Base-by-base conservation (phyloP, 768 basidiomycete genomes). In the Hemileccinum impolitum region DNA sequence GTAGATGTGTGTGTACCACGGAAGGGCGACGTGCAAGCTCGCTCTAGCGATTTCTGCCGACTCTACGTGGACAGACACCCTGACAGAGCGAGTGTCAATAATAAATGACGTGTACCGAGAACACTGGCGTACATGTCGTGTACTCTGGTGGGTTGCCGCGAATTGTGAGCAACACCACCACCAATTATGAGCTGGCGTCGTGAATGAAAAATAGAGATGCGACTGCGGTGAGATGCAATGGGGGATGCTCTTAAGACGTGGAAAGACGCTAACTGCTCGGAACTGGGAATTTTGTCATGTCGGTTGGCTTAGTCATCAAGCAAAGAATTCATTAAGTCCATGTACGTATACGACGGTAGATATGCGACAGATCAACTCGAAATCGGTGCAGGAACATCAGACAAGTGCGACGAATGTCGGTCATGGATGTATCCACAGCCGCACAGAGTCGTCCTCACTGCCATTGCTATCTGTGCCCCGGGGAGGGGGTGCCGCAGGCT, bases 1-100 rank as follows among this genome's bases (percentile, higher is more conserved):
- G 62, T 93, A 93, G 47, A 91, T 66, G 60, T 90, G 84, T 35
- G 73, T 76, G 59, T 82, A 78, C 76, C 80, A 78, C n/a, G 85
- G 84, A 43, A 85, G 73, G 42, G 79, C 73, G 48, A 80, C 71
- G 60, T 85, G 87, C 48, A 90, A 66, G 60, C 77, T 83, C 42
- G 85, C 84, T 35, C 77, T 69, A 34, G 79, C 75, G 43, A 90
- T 87, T 65, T 90, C 88, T 36, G 76, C 62, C 10, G 86, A 88
- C 47, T 77, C 66, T 43, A 90, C 79, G 44, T 71, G 68, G 39
- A 87, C 70, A 10, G 69, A 65, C 17, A 65, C 63, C 74, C 74
- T 78, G 41, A 10, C 3, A 3, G 6, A 23, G 23, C 38, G 11
- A 34, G 2, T 0, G 35, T 54, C 45, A 49, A 9, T 2, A n/a